phyloP scores from a whole-genome alignment of 192 early-diverging fungal species.

The Coemansia sp. region DNA sequence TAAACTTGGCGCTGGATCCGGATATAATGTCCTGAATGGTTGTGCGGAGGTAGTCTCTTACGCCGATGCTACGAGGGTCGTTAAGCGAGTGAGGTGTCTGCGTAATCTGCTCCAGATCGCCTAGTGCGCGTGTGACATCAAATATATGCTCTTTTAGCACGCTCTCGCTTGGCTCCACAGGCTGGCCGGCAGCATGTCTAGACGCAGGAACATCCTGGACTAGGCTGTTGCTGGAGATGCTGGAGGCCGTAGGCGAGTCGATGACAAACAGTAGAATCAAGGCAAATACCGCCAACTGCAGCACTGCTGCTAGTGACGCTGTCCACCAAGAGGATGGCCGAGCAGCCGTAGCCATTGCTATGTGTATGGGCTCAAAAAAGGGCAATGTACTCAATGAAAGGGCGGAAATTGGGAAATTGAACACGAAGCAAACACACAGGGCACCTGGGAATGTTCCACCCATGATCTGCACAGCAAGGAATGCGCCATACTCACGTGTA shows the following conservation, averaged over 20 bases:
- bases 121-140: conserved; percentile 40
- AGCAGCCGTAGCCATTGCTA: not conserved
- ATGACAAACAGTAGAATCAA: conserved; percentile 23
- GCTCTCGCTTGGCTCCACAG: not conserved
- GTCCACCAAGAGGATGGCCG: conserved; percentile 1
- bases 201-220: conserved; percentile 4
- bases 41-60: conserved; percentile 42
- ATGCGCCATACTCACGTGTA: not conserved
- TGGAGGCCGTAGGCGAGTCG: conserved; percentile 22
- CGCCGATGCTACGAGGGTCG: conserved; percentile 43
- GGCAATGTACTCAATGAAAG: not conserved
- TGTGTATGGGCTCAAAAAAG: not conserved
- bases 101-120: conserved; percentile 31
- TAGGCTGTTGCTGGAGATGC: conserved; percentile 12
- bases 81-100: conserved; percentile 53
- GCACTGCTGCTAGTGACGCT: conserved; percentile 1
- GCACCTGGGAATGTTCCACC: not conserved
- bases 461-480: not conserved
- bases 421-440: not conserved
- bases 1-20: conserved; percentile 19
- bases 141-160: conserved; percentile 8
- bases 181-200: not conserved
- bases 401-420: not conserved
- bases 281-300: conserved; percentile 20
- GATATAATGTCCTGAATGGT: conserved; percentile 27